Conservation (phyloP, 176 grass and related monocot genomes). For the Zizania latifolia region DNA sequence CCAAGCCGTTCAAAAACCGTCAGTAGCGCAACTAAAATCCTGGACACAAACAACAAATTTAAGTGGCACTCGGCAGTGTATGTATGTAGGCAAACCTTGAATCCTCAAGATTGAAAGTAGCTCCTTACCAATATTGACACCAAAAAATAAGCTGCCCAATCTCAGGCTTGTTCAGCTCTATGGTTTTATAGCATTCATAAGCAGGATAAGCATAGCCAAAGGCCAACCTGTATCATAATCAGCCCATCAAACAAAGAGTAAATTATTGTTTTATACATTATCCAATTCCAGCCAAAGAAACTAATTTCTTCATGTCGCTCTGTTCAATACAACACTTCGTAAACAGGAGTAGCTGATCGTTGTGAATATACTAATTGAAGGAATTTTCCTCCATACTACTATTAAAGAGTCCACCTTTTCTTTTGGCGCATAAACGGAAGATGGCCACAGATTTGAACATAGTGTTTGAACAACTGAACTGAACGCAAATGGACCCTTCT, state of each 20-base stretch:
- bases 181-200: constrained; percentile 91
- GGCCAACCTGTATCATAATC: constrained; percentile 37
- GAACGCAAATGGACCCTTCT: background rate
- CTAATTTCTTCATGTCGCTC: background rate
- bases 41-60: constrained; percentile 23
- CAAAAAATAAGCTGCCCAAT: constrained; percentile 79
- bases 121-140: constrained; percentile 77
- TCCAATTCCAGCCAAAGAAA: background rate
- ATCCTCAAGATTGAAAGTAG: constrained; percentile 8
- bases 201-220: constrained; percentile 88
- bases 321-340: background rate
- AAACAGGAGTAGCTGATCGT: background rate
- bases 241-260: background rate
- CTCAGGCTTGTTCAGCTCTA: constrained; percentile 84
- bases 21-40: constrained; percentile 74
- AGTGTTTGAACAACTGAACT: background rate
- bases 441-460: background rate
- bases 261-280: background rate
- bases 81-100: background rate
- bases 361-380: background rate
- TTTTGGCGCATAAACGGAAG: background rate
- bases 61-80: background rate
- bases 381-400: background rate
- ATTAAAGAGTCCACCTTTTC: background rate
- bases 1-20: constrained; percentile 79